Evolutionary conservation across 345 rosid genomes (phyloP).

Genomic region (Eucalyptus marginata): DNA sequence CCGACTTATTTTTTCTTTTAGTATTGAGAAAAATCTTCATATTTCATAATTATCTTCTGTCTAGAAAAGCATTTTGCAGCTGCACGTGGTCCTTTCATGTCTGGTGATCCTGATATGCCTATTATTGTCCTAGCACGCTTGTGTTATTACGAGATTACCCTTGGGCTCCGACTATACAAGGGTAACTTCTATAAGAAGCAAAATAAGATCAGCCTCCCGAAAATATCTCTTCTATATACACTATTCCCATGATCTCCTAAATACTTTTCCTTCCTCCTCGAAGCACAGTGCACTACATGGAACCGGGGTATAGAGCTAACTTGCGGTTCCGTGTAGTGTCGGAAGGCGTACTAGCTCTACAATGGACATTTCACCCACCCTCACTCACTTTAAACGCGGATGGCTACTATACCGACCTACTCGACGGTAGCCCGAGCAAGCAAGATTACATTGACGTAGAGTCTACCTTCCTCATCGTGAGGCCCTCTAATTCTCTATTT

Average conservation of each 20-base stretch:
- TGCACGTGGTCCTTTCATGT: not conserved
- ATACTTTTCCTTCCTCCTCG: not conserved
- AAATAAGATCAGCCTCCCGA: not conserved
- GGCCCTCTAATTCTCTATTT: no score
- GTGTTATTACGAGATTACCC: not conserved
- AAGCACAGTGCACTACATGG: no score
- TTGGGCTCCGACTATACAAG: no score
- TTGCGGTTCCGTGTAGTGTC: no score
- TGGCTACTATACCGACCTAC: no score
- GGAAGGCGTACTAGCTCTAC: accelerated
- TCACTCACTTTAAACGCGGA: accelerated
- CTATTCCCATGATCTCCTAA: not conserved
- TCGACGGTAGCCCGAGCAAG: no score
- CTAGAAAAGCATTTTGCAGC: not conserved
- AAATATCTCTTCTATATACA: not conserved
- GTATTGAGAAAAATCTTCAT: not conserved
- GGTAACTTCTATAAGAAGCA: not conserved
- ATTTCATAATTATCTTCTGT: not conserved
- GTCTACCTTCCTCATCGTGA: accelerated
- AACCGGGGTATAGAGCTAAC: no score
- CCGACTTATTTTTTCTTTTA: not conserved
- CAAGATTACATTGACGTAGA: no score
- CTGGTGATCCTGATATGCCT: not conserved
- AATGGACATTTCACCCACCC: no score
- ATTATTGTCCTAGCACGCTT: not conserved